Evolutionary conservation across 2,329 filamentous ascomycete genomes (phyloP).

Genomic region (Calonectria pseudoreteaudii): DNA sequence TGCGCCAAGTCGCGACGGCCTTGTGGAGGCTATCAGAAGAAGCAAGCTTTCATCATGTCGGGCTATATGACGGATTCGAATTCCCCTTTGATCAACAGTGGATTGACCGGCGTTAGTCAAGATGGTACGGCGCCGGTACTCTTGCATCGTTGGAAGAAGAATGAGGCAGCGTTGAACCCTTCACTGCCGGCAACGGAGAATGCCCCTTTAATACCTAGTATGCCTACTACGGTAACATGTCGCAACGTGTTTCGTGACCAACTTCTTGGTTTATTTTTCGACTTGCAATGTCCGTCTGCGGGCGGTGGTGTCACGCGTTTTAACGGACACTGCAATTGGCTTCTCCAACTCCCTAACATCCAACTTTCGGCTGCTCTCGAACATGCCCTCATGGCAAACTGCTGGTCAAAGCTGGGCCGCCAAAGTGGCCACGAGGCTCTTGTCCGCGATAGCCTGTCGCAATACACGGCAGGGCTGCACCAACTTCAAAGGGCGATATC

Average conservation of each 20-base stretch:
- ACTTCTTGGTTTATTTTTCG: constrained; percentile 1
- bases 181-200: background rate
- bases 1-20: constrained; percentile 14
- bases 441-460: background rate
- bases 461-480: constrained; percentile 10
- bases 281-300: constrained; percentile 7
- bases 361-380: constrained; percentile 12
- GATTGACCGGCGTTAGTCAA: background rate
- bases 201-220: background rate
- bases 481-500: constrained; percentile 18
- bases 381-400: constrained; percentile 14
- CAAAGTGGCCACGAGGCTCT: background rate
- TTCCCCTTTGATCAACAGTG: background rate
- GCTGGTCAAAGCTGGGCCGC: constrained; percentile 9
- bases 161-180: too few relatives aligned
- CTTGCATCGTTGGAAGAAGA: constrained; percentile 9
- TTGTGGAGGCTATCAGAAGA: constrained; percentile 21
- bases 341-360: constrained; percentile 1
- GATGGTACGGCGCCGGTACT: constrained; percentile 7
- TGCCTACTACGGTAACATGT: background rate
- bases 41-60: constrained; percentile 19
- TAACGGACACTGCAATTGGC: constrained; percentile 18
- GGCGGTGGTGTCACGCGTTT: background rate
- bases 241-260: constrained; percentile 14
- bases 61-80: background rate